A percentile compares a stretch with the other conserved stretches of the same genome.
phyloP scores from a whole-genome alignment of 768 basidiomycete species.

The Psilocybe sp. region DNA sequence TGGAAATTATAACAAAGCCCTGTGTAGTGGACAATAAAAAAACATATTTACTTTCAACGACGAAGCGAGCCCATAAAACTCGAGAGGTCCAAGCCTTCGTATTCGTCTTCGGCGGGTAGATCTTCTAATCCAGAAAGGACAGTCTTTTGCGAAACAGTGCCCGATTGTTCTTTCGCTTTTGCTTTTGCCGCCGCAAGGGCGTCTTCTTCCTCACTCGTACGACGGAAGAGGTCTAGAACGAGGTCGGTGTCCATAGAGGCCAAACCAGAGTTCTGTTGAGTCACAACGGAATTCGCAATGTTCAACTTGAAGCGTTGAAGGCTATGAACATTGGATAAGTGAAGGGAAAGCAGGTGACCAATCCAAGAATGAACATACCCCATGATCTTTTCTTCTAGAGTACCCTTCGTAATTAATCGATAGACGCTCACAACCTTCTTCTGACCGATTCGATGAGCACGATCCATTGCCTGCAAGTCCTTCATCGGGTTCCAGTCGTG shows the following conservation, averaged over 20 bases:
- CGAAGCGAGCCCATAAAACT: slow-evolving; percentile 87
- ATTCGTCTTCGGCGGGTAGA: slow-evolving; percentile 89
- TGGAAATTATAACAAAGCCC: slow-evolving; percentile 10
- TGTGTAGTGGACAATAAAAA: slow-evolving; percentile 20
- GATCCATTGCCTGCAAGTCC: slow-evolving; percentile 98
- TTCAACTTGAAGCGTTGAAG: slow-evolving; percentile 98
- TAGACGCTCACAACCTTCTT: slow-evolving; percentile 99
- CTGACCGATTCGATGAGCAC: slow-evolving; percentile 96
- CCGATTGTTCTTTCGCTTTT: slow-evolving; percentile 51
- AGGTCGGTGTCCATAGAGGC: slow-evolving; percentile 97
- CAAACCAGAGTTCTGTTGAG: slow-evolving; percentile 93
- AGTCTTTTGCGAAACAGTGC: slow-evolving; percentile 74
- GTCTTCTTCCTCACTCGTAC: slow-evolving; percentile 77
- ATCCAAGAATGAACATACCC: slow-evolving; percentile 56
- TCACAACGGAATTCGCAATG: slow-evolving; percentile 94
- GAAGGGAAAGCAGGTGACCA: slow-evolving; percentile 1
- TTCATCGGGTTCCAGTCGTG: slow-evolving; percentile 99
- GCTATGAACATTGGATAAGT: slow-evolving; percentile 38
- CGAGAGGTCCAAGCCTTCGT: slow-evolving; percentile 80
- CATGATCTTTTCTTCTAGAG: slow-evolving; percentile 99
- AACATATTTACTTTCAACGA: slow-evolving; percentile 33
- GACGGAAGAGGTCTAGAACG: slow-evolving; percentile 89
- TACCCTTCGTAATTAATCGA: slow-evolving; percentile 94
- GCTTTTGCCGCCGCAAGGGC: slow-evolving; percentile 50
- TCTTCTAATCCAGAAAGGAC: slow-evolving; percentile 89